Base-by-base conservation (phyloP, 2,329 filamentous ascomycete genomes). In the Paracoccidioides brasiliensis region DNA sequence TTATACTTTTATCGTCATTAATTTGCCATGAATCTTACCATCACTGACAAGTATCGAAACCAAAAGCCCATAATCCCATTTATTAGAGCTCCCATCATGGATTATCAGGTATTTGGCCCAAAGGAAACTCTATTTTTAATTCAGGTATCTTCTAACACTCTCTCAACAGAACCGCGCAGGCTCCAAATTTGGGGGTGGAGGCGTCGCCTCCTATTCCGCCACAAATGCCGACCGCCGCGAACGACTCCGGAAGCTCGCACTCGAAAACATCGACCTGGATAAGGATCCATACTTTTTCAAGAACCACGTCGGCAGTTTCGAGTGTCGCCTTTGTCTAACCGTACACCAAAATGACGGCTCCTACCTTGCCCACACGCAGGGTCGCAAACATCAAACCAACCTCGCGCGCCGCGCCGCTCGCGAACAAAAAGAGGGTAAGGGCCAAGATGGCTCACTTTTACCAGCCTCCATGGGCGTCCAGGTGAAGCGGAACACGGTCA, bases 211-310 rank as follows among this genome's bases (percentile, higher is more conserved):
- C 5, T 83, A 89, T 67, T 90, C 86, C 66, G 88, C 90, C 57
- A 95, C 90, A 60, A 97, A 97, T 73, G 91, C 93, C 62, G 93
- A 97, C 80, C 89, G 93, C 57, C 88, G 93, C 70, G 93, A 98
- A 73, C 90, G 93, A 60, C 85, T 98, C 42, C 90, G 91, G 72
- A 96, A 96, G 77, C 90, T 98, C 68, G 93, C 93, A 57, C 88
- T 98, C 67, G 93, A 98, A 76, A 94, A 90, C 55, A 98, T 98
- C 78, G 91, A 97, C 76, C 87, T 97, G 60, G 93, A 97, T 75
- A 97, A 96, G 76, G 93, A 98, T 75, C 93, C 93, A 0, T 98
- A 97, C 81, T 96, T 97, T 78, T 98, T 98, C 84, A 95, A 95
- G 73, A 98, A 98, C 78, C 91, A 98, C 73, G 88, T 97, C 65